A percentile compares a stretch with the other conserved stretches of the same genome.
Conservation (phyloP, 306 rosid genomes). For the Quercus wislizeni region DNA sequence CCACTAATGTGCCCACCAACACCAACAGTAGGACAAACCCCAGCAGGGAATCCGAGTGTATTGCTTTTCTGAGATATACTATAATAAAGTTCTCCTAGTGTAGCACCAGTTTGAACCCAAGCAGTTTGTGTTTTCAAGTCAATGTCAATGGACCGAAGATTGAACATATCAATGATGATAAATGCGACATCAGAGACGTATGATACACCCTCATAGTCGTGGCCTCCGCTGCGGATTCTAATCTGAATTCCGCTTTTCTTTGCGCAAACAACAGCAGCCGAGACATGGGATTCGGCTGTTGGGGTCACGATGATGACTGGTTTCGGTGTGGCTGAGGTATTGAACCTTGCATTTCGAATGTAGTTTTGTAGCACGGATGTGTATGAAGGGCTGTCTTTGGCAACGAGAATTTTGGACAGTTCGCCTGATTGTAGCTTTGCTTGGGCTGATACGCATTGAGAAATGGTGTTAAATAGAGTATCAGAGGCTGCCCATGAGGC, state of each 20-base stretch:
- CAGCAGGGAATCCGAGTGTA: constrained; percentile 19
- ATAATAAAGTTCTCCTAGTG: constrained; percentile 54
- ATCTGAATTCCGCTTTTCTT: too few relatives aligned
- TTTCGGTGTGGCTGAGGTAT: constrained; percentile 24
- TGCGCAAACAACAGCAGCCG: too few relatives aligned
- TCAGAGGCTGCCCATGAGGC: constrained; percentile 17
- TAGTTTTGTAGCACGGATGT: constrained; percentile 29
- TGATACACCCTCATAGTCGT: too few relatives aligned
- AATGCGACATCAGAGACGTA: too few relatives aligned
- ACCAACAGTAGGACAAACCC: constrained; percentile 27
- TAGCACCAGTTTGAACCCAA: constrained; percentile 49
- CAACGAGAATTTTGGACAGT: constrained; percentile 28
- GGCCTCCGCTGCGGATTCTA: too few relatives aligned
- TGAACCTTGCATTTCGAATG: constrained; percentile 41
- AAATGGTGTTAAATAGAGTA: constrained; percentile 13
- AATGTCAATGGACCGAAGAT: constrained; percentile 14
- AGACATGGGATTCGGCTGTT: constrained; percentile 25
- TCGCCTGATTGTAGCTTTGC: constrained; percentile 14
- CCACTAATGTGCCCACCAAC: constrained; percentile 30
- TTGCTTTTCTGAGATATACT: constrained; percentile 24
- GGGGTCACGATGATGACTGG: constrained; percentile 51
- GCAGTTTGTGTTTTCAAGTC: constrained; percentile 37
- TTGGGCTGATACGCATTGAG: constrained; percentile 36
- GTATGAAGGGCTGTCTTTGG: constrained; percentile 36
- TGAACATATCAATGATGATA: too few relatives aligned